These are phyloP conservation scores for Apiotrichum porosum DNA, from an alignment of 1,284 basidiomycete species.

Conservation along the genomic window DNA sequence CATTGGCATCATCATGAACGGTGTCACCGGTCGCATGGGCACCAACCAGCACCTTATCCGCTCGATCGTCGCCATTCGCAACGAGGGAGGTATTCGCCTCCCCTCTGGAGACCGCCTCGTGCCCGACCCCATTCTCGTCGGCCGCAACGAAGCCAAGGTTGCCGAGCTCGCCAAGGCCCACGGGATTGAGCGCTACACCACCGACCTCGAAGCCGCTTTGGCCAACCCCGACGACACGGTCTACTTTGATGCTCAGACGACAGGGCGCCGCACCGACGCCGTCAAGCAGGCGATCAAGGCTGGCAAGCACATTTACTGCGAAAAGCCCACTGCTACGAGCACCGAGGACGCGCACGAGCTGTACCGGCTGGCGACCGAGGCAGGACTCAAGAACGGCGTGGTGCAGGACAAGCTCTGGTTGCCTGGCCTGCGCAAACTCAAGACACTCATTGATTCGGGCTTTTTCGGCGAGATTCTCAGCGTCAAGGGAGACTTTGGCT, in stretches of 20 bases:
- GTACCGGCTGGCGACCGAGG: too few species aligned
- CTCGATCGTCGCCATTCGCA: constrained; percentile 20
- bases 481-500: too few species aligned
- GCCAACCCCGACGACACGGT: constrained; percentile 11
- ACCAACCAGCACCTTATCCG: constrained; percentile 25
- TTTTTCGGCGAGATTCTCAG: too few species aligned
- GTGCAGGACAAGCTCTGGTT: too few species aligned
- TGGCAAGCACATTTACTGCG: constrained; percentile 23
- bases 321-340: constrained; percentile 18
- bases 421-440: too few species aligned
- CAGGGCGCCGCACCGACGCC: constrained; percentile 16
- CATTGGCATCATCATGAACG: constrained; percentile 22
- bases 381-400: too few species aligned
- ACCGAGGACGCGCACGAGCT: constrained; percentile 19
- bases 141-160: constrained; percentile 15
- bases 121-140: constrained; percentile 19
- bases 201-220: constrained; percentile 16
- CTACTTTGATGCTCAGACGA: constrained; percentile 25
- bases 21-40: constrained; percentile 23
- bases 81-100: constrained; percentile 16
- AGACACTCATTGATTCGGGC: too few species aligned
- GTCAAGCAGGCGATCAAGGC: constrained; percentile 20
- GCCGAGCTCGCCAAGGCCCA: constrained; percentile 15
- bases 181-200: constrained; percentile 11
- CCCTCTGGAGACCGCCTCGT: constrained; percentile 17